Conservation (phyloP, 306 rosid genomes). For the Sindora glabra region DNA sequence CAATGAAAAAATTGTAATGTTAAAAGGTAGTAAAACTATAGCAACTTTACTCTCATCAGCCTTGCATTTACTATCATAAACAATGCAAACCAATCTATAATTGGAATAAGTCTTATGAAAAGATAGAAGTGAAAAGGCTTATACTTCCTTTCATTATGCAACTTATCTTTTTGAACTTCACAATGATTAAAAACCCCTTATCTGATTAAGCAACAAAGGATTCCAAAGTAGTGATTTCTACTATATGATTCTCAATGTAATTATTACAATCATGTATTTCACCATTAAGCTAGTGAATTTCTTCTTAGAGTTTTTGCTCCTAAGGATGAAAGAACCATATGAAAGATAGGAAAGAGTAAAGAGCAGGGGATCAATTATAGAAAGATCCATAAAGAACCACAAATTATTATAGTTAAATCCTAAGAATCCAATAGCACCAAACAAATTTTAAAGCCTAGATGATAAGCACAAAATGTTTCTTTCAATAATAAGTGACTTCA, state of each 20-base stretch:
- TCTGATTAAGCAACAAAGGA: constrained; percentile 60
- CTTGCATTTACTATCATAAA: no score
- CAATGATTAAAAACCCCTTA: constrained; percentile 46
- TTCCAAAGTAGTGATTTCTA: constrained; percentile 48
- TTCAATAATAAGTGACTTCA: no score
- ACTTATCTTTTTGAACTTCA: constrained; percentile 63
- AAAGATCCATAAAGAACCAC: background rate
- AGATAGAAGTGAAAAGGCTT: constrained; percentile 10
- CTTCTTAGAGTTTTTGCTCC: constrained; percentile 78
- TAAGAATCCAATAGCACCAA: no score
- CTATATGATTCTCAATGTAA: constrained; percentile 41
- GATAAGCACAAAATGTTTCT: no score
- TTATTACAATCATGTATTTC: constrained; percentile 57
- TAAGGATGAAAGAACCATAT: constrained; percentile 22
- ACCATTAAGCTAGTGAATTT: constrained; percentile 57
- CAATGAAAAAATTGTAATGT: no score
- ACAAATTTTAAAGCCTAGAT: no score
- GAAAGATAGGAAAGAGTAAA: background rate
- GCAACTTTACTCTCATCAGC: no score
- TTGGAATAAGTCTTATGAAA: no score
- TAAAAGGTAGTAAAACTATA: no score
- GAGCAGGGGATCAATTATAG: no score
- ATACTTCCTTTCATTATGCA: constrained; percentile 80
- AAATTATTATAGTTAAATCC: background rate
- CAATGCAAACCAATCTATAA: no score